Evolutionary conservation across 148 eudicot species (phyloP), one percentile per base, ranked within the genome.

Genomic region (Fagopyrum tataricum): DNA sequence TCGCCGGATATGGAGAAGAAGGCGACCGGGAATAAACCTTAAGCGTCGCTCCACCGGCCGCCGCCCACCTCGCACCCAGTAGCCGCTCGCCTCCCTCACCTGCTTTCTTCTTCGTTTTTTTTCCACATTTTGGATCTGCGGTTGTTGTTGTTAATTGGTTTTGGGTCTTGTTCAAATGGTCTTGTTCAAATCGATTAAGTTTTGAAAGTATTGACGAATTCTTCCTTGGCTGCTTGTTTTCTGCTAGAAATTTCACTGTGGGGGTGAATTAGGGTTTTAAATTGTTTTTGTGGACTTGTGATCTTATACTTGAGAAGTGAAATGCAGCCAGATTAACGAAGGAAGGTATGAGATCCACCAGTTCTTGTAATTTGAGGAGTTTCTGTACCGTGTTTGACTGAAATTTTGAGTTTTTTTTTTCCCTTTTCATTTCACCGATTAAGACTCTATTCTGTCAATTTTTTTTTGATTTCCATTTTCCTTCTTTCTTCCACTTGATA

Each of bases 241-340:
- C 37, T 46, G 49, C 55, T 49, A 49, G 55, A 49, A 14, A 49
- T 5, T 49, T 4, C 37, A 31, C 37, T 3, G 37, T 31, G 37
- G 37, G n/a, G 37, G 69, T 4, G 69, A 64, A 39, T 64, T 64
- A 31, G 69, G 69, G 69, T 14, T 39, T 64, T 13, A 3, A 3
- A 31, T 39, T 64, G 18, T 14, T 37, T 64, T 14, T 18, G 42
- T 20, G 26, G 13, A 26, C 10, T 21, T 59, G 66, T 21, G 66
- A 23, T 59, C 39, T 59, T 23, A 15, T 37, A 13, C 20, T 15
- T 37, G 69, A 13, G 69, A 37, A 21, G 44, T 39, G 69, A 64
- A 64, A 64, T 64, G 69, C 69, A 64, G 44, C 69, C 69, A 13
- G 69, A 64, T 64, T 43, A 64, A 64, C 17, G 69, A 64, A 64